A percentile compares a stretch with the other conserved stretches of the same genome.
Conservation (phyloP, 495 filamentous ascomycete species). For the Talaromyces nanjingensis region DNA sequence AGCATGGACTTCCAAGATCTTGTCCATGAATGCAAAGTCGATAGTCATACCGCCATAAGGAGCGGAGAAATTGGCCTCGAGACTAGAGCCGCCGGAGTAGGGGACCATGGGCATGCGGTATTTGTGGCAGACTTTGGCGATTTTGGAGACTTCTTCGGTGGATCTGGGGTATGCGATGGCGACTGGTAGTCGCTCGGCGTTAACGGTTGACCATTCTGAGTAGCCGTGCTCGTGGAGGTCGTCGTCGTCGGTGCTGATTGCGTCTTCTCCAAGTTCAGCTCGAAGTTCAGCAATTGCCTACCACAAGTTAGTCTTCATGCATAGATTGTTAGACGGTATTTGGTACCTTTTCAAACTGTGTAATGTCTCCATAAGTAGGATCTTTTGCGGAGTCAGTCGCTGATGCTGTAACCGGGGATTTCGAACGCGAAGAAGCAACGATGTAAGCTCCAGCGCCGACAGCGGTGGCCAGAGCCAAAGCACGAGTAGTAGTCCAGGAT, state of each 20-base stretch:
- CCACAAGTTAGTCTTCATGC: neutral
- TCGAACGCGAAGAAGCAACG: neutral
- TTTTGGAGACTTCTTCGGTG: slow-evolving; percentile 72
- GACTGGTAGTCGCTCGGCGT: slow-evolving; percentile 70
- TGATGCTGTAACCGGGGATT: neutral
- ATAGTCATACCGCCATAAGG: slow-evolving; percentile 81
- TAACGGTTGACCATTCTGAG: slow-evolving; percentile 83
- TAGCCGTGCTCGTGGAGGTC: slow-evolving; percentile 77
- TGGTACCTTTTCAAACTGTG: slow-evolving; percentile 36
- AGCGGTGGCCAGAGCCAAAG: slow-evolving; percentile 26
- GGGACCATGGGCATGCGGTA: slow-evolving; percentile 78
- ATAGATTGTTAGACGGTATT: neutral
- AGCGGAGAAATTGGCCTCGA: slow-evolving; percentile 85
- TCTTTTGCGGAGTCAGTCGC: slow-evolving; percentile 11
- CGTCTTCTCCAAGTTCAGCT: slow-evolving; percentile 54
- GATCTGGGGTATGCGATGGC: slow-evolving; percentile 72
- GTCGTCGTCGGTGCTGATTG: slow-evolving; percentile 77
- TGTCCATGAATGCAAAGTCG: slow-evolving; percentile 83
- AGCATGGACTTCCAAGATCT: slow-evolving; percentile 69
- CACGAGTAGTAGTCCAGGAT: slow-evolving; percentile 27
- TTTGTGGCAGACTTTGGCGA: slow-evolving; percentile 75
- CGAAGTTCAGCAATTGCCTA: slow-evolving; percentile 60
- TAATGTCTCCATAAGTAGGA: slow-evolving; percentile 32
- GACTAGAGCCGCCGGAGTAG: slow-evolving; percentile 78
- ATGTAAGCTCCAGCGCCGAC: slow-evolving; percentile 31